Evolutionary conservation across 179 eudicot genomes (phyloP), one percentile per base, ranked within the genome.

Genomic region (Spinacia oleracea): DNA sequence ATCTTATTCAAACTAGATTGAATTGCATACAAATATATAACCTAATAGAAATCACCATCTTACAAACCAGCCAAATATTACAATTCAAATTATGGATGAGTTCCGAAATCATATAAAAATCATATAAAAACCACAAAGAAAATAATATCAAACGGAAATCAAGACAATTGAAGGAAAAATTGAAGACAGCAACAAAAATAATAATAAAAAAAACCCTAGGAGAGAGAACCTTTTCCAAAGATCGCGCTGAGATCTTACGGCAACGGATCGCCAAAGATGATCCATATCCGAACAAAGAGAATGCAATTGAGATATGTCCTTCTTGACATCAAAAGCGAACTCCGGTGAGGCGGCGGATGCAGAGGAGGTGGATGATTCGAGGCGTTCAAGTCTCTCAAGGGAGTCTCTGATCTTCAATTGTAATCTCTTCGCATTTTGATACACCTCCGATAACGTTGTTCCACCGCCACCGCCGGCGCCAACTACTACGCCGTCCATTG

Each of bases 201-300:
- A n/a, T n/a, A n/a, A n/a, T n/a, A n/a, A n/a, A n/a, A n/a, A 14
- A 43, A 45, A 27, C 21, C 56, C 10, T 53, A 43, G 53, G 72
- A 72, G 25, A 53, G 29, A 64, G 62, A 70, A 93, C 98, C 98
- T 90, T 85, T 86, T 87, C 98, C 98, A 94, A 62, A 90, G 90
- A 90, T 93, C 97, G 50, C 97, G 97, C 60, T 95, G 95, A 29
- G 97, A 83, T 75, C 89, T 95, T 73, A 86, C 89, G 9, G 92
- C 75, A 23, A 93, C 83, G 27, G 95, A 90, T 9, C 97, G 89
- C 97, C 97, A 93, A 50, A 86, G 86, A 9, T 85, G 88, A 58
- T 95, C 97, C 98, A 95, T 93, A 71, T 91, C 88, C 43, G 78
- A 51, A 59, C 98, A 95, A 50, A 95, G 88, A 2, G 90, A 80